Evolutionary conservation across 2,329 filamentous ascomycete species (phyloP), one percentile per base, ranked within the genome.

Genomic region (Diaporthe sp.): DNA sequence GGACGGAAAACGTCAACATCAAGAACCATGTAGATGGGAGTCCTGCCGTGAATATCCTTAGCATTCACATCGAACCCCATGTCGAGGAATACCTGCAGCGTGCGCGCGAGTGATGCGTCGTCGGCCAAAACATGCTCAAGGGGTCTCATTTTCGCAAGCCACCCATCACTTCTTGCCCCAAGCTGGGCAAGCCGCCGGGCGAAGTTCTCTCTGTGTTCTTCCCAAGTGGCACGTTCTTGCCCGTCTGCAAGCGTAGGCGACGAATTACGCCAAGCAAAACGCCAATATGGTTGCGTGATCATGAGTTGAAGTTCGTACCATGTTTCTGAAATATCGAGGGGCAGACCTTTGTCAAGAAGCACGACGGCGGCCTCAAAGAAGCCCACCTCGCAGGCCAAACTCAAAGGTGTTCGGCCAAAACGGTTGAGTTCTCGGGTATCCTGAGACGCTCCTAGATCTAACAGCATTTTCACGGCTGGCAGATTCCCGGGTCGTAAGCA

Each of bases 351-450:
- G 2, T 65, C 25, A 5, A 65, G n/a, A 28, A 65, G 60, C 39
- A 15, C 44, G n/a, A 65, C 37, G 39, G 60, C 60, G 28, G 60
- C 60, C 17, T 65, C 44, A 39, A 65, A 65, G 39, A 44, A 65
- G 4, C 60, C 60, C 15, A n/a, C 25, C 39, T 65, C 39, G n/a
- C 60, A 65, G 13, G 60, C 60, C 17, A 65, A 17, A 1, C 3
- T 5, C 1, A 65, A 12, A 1, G 60, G 60, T 10, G 60, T 28
- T 19, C 37, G 37, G 37, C 37, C 9, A 39, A 39, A 39, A 39
- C 9, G 37, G 37, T 17, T 46, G 60, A 46, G n/a, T 17, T 6
- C n/a, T 8, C 4, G 4, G 13, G 13, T 46, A 9, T 65, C 39
- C 10, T 46, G 8, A 9, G 25, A 25, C 13, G 60, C 60, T 10